Evolutionary conservation across 2,329 filamentous ascomycete species (phyloP).

Genomic region (Beauveria brongniartii): DNA sequence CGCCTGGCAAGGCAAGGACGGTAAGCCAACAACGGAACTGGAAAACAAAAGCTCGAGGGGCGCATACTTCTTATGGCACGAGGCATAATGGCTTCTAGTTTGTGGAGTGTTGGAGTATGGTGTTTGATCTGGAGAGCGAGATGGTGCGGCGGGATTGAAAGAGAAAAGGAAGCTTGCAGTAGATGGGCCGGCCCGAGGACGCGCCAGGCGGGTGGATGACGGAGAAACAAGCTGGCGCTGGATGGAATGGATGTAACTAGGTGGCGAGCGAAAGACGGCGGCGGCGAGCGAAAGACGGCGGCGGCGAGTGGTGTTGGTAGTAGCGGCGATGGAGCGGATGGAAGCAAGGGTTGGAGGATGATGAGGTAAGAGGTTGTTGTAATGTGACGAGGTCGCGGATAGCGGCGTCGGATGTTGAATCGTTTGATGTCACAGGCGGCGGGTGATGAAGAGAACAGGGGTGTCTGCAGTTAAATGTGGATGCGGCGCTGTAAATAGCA

Average conservation of each 20-base stretch:
- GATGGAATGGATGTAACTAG: background rate
- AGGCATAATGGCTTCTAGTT: background rate
- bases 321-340: background rate
- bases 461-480: background rate
- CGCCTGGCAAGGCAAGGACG: conserved; percentile 38
- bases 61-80: conserved; percentile 33
- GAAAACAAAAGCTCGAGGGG: conserved; percentile 43
- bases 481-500: background rate
- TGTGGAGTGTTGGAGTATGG: background rate
- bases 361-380: background rate
- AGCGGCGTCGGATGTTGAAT: background rate
- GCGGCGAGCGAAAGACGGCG: too few relatives aligned
- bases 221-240: background rate
- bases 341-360: background rate
- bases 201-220: background rate
- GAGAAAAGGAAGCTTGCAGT: background rate
- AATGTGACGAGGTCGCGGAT: background rate
- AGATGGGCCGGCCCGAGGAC: background rate
- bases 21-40: background rate
- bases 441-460: background rate
- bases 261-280: too few relatives aligned
- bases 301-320: background rate
- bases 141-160: background rate
- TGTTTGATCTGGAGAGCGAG: background rate
- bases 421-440: background rate